These are phyloP conservation scores for Phytophthora megakarya DNA, from an alignment of 352 stramenopile genomes.

Conservation along the genomic window DNA sequence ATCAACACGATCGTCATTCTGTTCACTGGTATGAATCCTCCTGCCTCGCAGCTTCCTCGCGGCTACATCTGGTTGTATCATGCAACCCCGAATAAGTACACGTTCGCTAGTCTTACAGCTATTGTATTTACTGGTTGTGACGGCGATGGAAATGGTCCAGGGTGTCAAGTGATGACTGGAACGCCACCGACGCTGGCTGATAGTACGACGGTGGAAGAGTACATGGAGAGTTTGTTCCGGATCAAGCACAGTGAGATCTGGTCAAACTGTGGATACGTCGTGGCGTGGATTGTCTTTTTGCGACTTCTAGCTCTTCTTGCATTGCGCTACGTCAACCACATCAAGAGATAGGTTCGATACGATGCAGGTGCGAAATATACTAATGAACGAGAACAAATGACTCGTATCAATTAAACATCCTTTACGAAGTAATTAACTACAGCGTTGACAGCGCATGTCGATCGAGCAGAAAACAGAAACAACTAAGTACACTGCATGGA, in stretches of 20 bases:
- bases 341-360: slow-evolving; percentile 38
- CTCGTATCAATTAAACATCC: no score
- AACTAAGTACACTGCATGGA: no score
- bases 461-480: no score
- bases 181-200: slow-evolving; percentile 1
- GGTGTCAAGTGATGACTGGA: slow-evolving; percentile 14
- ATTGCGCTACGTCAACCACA: slow-evolving; percentile 51
- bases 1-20: slow-evolving; percentile 16
- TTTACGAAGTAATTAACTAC: no score
- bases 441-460: no score
- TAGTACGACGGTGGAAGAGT: slow-evolving; percentile 19
- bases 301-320: slow-evolving; percentile 37
- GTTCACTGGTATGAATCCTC: slow-evolving; percentile 22
- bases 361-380: no score
- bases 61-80: slow-evolving; percentile 19
- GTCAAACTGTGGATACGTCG: slow-evolving; percentile 30
- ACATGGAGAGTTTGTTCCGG: slow-evolving; percentile 39
- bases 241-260: slow-evolving; percentile 46
- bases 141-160: not conserved
- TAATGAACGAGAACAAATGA: no score
- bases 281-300: slow-evolving; percentile 41
- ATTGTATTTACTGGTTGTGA: slow-evolving; percentile 29
- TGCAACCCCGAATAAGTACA: slow-evolving; percentile 17
- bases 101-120: slow-evolving; percentile 22
- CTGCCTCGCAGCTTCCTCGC: not conserved